A percentile compares a stretch with the other conserved stretches of the same genome.
These are phyloP conservation scores for Paecilomyces variotii DNA, from an alignment of 2,329 filamentous ascomycete genomes.

Conservation along the genomic window DNA sequence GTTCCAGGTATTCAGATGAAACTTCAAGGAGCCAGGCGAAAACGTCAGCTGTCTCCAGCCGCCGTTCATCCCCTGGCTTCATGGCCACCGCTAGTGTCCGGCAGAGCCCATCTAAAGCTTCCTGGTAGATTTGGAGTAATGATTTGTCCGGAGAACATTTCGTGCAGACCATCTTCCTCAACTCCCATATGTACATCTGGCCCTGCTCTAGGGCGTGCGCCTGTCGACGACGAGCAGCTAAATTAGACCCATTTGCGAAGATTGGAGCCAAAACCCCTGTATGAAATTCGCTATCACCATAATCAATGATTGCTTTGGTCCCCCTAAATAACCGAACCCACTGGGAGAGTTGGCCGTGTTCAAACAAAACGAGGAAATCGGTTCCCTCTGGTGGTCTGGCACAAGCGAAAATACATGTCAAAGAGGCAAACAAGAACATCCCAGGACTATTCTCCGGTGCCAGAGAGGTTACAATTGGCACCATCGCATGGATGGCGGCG, in stretches of 20 bases:
- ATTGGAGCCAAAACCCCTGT: conserved; percentile 8
- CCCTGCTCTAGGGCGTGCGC: conserved; percentile 3
- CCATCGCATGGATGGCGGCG: conserved; percentile 21
- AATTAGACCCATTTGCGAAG: conserved; percentile 5
- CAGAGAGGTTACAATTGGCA: conserved; percentile 25
- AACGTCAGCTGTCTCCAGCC: conserved; percentile 13
- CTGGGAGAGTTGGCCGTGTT: conserved; percentile 25
- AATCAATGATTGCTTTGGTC: conserved; percentile 24
- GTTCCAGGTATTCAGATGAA: conserved; percentile 11
- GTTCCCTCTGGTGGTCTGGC: conserved; percentile 25
- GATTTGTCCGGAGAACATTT: conserved; percentile 1
- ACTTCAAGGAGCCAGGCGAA: conserved; percentile 15
- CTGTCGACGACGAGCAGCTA: conserved; percentile 1
- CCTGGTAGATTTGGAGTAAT: conserved; percentile 5
- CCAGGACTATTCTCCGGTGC: conserved; percentile 26
- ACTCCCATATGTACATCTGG: conserved; percentile 6
- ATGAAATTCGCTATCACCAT: conserved; percentile 13
- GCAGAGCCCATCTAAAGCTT: conserved; percentile 9
- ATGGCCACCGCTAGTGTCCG: conserved; percentile 5
- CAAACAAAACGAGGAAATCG: conserved; percentile 28
- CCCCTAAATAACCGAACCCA: conserved; percentile 34
- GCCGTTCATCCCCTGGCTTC: neutral
- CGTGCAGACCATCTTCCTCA: conserved; percentile 5
- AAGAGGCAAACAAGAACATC: conserved; percentile 32
- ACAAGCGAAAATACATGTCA: conserved; percentile 31